Percentiles rank a stretch among this genome's conserved stretches.
These are phyloP conservation scores for Coniochaeta sp. DNA, from an alignment of 2,329 filamentous ascomycete genomes.

Conservation along the genomic window DNA sequence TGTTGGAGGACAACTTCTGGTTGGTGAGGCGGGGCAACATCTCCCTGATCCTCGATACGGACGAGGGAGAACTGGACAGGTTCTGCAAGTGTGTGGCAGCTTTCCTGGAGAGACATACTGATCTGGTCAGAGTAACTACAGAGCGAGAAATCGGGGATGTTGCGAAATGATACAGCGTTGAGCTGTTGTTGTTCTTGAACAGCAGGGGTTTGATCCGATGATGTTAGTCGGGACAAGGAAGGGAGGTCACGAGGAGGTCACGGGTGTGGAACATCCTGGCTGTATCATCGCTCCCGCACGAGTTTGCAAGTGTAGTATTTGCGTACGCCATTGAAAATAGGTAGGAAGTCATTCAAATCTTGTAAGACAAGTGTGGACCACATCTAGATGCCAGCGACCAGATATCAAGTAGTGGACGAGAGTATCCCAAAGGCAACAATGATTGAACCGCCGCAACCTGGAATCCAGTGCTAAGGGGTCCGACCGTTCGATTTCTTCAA, in stretches of 20 bases:
- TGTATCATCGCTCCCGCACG: not conserved
- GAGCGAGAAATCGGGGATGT: not conserved
- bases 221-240: no score
- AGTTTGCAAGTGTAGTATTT: not conserved
- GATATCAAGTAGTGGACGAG: not conserved
- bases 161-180: not conserved
- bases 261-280: no score
- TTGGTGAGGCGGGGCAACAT: slow-evolving; percentile 31
- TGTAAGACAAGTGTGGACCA: no score
- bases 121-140: not conserved
- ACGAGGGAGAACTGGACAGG: slow-evolving; percentile 28
- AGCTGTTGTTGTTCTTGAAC: not conserved
- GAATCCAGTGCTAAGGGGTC: not conserved
- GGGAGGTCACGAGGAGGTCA: no score
- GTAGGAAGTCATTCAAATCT: not conserved
- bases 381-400: not conserved
- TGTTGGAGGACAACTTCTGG: slow-evolving; percentile 36
- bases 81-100: slow-evolving; percentile 28
- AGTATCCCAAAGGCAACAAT: not conserved
- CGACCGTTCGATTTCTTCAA: not conserved
- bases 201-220: not conserved
- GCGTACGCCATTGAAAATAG: not conserved
- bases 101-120: slow-evolving; percentile 20
- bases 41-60: slow-evolving; percentile 30
- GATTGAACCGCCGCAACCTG: no score